These are phyloP conservation scores for Senna siamea DNA, from an alignment of 306 rosid species.

Conservation along the genomic window DNA sequence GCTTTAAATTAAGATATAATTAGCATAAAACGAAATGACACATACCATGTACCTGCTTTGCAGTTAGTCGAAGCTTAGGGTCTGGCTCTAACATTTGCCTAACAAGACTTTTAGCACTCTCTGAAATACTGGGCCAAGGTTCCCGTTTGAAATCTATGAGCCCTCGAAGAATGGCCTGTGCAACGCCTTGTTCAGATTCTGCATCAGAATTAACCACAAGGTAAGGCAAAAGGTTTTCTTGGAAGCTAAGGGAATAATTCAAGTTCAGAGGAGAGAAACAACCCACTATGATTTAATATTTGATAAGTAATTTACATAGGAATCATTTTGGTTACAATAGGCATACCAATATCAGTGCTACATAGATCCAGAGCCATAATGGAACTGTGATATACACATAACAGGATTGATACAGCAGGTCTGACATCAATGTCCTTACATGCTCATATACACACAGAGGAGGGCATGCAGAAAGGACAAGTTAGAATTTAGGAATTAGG, in stretches of 20 bases:
- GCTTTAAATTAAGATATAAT: slow-evolving; percentile 7
- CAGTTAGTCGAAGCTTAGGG: slow-evolving; percentile 95
- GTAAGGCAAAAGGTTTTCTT: slow-evolving; percentile 16
- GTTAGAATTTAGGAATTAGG: background rate
- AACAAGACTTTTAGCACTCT: slow-evolving; percentile 93
- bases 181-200: slow-evolving; percentile 99
- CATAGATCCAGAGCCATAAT: background rate
- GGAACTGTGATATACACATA: background rate
- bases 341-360: background rate
- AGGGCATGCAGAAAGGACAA: slow-evolving; percentile 3
- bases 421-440: slow-evolving; percentile 1
- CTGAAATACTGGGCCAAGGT: slow-evolving; percentile 97
- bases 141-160: slow-evolving; percentile 95
- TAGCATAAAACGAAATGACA: slow-evolving; percentile 32
- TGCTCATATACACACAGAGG: background rate
- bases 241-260: slow-evolving; percentile 4
- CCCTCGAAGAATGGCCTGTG: slow-evolving; percentile 87
- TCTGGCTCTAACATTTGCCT: slow-evolving; percentile 98
- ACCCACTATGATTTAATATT: background rate
- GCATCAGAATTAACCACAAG: slow-evolving; percentile 48
- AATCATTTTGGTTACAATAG: background rate
- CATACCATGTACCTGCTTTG: slow-evolving; percentile 97
- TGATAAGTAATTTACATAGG: background rate
- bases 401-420: slow-evolving; percentile 1
- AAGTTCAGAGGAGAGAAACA: background rate